These are phyloP conservation scores for Leptodermis oblonga DNA, from an alignment of 257 asterid genomes.

Conservation along the genomic window DNA sequence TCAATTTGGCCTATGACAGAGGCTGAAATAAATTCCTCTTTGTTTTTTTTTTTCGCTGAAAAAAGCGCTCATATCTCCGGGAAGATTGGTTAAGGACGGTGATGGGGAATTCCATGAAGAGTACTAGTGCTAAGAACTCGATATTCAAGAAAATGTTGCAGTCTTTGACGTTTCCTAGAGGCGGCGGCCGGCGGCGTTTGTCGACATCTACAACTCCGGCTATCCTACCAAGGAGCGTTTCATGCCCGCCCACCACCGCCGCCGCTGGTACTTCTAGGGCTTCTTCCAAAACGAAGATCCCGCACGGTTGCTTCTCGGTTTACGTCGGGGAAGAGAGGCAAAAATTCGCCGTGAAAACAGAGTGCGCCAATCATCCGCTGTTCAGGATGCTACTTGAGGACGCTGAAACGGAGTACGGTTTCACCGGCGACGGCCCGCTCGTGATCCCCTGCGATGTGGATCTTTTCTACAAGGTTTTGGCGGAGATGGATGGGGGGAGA, in stretches of 20 bases:
- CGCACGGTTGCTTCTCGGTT: conserved; percentile 56
- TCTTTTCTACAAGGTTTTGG: conserved; percentile 41
- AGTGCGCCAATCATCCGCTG: conserved; percentile 46
- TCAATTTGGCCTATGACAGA: conserved; percentile 23
- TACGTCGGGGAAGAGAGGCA: conserved; percentile 52
- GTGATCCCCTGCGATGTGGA: conserved; percentile 57
- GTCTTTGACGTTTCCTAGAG: too few species aligned
- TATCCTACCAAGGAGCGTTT: conserved; percentile 24
- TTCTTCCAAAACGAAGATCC: conserved; percentile 19
- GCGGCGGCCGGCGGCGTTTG: too few species aligned
- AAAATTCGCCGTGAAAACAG: conserved; percentile 42
- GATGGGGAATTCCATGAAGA: conserved; percentile 4
- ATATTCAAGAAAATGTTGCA: conserved; percentile 6
- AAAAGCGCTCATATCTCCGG: too few species aligned
- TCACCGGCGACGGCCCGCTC: conserved; percentile 44
- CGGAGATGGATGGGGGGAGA: conserved; percentile 38
- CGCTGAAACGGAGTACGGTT: conserved; percentile 63
- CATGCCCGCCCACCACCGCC: conserved; percentile 17
- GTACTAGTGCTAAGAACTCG: background rate
- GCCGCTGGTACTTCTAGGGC: background rate
- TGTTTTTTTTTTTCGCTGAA: too few species aligned
- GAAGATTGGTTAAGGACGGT: too few species aligned
- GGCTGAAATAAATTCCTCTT: conserved; percentile 15
- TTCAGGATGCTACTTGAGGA: conserved; percentile 66
- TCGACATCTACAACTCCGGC: background rate